Evolutionary conservation across 306 rosid genomes (phyloP).

Genomic region (Alnus glutinosa): DNA sequence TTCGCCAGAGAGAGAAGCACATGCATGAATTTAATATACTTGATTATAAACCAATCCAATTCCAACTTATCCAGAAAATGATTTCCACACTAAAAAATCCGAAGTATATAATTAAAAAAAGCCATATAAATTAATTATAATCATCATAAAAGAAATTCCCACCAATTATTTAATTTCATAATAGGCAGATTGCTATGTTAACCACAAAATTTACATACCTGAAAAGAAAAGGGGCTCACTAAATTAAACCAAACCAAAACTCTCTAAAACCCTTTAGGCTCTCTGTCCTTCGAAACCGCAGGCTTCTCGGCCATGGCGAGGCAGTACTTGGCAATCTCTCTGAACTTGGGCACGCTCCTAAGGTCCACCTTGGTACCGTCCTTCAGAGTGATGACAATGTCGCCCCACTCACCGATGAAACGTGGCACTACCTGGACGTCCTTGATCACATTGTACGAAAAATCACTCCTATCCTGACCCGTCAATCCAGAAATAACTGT

Average conservation of each 20-base stretch:
- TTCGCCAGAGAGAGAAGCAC: background rate
- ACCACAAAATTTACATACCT: constrained; percentile 23
- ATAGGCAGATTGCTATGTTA: background rate
- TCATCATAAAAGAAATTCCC: background rate
- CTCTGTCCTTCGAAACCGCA: constrained; percentile 32
- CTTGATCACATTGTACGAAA: constrained; percentile 68
- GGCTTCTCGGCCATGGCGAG: constrained; percentile 61
- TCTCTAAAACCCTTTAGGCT: constrained; percentile 63
- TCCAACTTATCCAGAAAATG: background rate
- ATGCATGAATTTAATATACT: background rate
- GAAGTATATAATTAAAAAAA: too few relatives aligned
- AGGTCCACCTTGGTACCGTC: constrained; percentile 90
- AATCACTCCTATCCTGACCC: constrained; percentile 83
- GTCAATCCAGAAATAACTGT: constrained; percentile 84
- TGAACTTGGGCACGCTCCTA: constrained; percentile 81
- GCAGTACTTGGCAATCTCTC: constrained; percentile 83
- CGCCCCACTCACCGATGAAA: constrained; percentile 96
- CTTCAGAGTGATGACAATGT: constrained; percentile 69
- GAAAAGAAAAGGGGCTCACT: constrained; percentile 11
- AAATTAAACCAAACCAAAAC: background rate
- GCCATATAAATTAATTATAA: too few relatives aligned
- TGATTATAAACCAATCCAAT: background rate
- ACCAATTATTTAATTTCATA: background rate
- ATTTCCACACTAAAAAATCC: background rate
- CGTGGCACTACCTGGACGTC: constrained; percentile 94